These are phyloP conservation scores for Lanmaoa rubissima DNA, from an alignment of 768 basidiomycete genomes.

Conservation along the genomic window DNA sequence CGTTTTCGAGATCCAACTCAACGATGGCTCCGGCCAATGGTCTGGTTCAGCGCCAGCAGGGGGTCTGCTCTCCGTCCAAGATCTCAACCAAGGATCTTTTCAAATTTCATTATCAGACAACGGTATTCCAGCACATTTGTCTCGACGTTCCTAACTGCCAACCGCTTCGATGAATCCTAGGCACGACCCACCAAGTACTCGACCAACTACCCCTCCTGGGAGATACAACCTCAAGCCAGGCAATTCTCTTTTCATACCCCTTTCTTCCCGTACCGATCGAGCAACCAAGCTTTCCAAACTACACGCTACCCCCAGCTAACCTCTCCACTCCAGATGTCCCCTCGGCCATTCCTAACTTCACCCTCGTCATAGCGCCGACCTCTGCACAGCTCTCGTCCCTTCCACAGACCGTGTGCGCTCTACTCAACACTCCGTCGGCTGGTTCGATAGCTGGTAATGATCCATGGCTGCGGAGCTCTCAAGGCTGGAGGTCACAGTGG, in stretches of 20 bases:
- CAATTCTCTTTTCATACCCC: conserved; percentile 65
- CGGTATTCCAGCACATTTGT: conserved; percentile 26
- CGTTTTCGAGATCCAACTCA: conserved; percentile 48
- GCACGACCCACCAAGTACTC: conserved; percentile 46
- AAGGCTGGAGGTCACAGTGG: conserved; percentile 72
- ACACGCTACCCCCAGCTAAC: conserved; percentile 64
- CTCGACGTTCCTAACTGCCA: not conserved
- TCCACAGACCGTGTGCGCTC: conserved; percentile 58
- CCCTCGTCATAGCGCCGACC: conserved; percentile 56
- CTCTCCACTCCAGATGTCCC: conserved; percentile 43
- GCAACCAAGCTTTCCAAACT: conserved; percentile 67
- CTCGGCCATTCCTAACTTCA: conserved; percentile 45
- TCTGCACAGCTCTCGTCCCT: conserved; percentile 39
- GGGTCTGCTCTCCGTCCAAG: conserved; percentile 51
- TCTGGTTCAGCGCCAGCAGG: conserved; percentile 45
- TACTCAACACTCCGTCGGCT: conserved; percentile 38
- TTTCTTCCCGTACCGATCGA: conserved; percentile 35
- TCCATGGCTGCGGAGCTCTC: conserved; percentile 53
- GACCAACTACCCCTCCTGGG: conserved; percentile 55
- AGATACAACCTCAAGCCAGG: conserved; percentile 73
- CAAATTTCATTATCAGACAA: conserved; percentile 56
- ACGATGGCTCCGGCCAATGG: conserved; percentile 53
- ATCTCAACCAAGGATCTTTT: conserved; percentile 42
- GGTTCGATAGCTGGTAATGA: conserved; percentile 44
- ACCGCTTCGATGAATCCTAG: conserved; percentile 30